phyloP scores from a whole-genome alignment of 345 rosid genomes.

The Euclidium syriacum region DNA sequence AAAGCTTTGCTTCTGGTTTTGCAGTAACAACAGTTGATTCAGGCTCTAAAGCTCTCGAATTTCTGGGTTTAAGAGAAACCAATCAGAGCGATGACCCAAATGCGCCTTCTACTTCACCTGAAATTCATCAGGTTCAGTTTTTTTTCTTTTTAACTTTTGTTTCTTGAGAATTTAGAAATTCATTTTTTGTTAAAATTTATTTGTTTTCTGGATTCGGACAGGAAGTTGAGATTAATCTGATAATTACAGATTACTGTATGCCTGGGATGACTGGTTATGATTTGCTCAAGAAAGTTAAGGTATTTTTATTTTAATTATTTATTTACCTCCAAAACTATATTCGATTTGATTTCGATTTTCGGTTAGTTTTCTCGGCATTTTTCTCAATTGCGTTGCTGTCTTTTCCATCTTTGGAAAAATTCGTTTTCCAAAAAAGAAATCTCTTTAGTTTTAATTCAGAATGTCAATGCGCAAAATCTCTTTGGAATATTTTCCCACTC shows the following conservation, averaged over 20 bases:
- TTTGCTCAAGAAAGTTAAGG: conserved; percentile 81
- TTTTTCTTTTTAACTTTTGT: background rate
- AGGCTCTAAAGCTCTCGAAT: conserved; percentile 80
- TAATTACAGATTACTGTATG: conserved; percentile 95
- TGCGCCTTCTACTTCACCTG: conserved; percentile 33
- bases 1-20: background rate
- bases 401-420: conserved; percentile 19
- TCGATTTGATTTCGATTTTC: too few relatives aligned
- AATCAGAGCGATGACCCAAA: conserved; percentile 31
- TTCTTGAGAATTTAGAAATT: background rate
- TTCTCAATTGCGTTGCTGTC: conserved; percentile 16
- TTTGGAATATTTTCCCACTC: conserved; percentile 19
- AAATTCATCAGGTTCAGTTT: conserved; percentile 23
- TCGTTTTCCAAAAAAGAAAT: conserved; percentile 24
- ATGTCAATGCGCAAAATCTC: conserved; percentile 22
- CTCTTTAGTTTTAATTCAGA: background rate
- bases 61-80: conserved; percentile 53
- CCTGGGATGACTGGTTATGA: conserved; percentile 98
- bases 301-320: too few relatives aligned
- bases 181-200: background rate
- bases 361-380: background rate
- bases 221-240: conserved; percentile 58
- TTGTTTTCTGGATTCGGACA: conserved; percentile 4
- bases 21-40: conserved; percentile 92
- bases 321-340: too few relatives aligned